A percentile compares a stretch with the other conserved stretches of the same genome.
phyloP scores from a whole-genome alignment of 352 stramenopile species.

The Globisporangium splendens region DNA sequence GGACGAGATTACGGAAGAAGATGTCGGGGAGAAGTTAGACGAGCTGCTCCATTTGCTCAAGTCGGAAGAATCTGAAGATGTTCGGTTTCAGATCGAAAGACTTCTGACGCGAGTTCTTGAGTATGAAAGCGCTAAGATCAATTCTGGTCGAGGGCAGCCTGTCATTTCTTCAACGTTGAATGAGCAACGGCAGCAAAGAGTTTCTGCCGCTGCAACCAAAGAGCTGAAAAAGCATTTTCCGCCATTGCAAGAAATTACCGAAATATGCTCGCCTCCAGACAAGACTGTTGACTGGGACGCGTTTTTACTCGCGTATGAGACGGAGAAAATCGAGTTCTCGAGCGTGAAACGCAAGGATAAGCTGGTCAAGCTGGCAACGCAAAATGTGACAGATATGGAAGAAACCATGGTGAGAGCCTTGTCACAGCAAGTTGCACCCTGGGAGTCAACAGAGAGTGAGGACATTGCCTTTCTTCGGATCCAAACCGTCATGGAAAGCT shows the following conservation, averaged over 20 bases:
- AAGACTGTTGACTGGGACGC: conserved; percentile 27
- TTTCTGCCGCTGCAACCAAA: conserved; percentile 57
- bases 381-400: conserved; percentile 39
- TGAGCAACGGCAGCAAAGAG: conserved; percentile 16
- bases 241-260: conserved; percentile 20
- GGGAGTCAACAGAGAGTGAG: not conserved
- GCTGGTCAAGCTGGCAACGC: conserved; percentile 40
- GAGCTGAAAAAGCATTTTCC: conserved; percentile 50
- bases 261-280: conserved; percentile 12
- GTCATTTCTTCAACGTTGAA: conserved; percentile 28
- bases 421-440: conserved; percentile 20
- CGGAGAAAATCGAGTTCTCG: conserved; percentile 26
- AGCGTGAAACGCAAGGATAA: conserved; percentile 50
- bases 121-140: conserved; percentile 33
- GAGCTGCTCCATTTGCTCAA: conserved; percentile 35
- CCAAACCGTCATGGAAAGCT: conserved; percentile 35
- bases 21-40: conserved; percentile 46
- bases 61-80: conserved; percentile 26
- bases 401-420: conserved; percentile 19
- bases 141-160: conserved; percentile 30
- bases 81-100: conserved; percentile 36
- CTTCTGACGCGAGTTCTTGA: conserved; percentile 38
- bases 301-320: conserved; percentile 41
- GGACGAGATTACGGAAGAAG: conserved; percentile 24
- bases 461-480: conserved; percentile 23